phyloP scores from a whole-genome alignment of 106 monocot genomes.

The Dendrobium nobile region DNA sequence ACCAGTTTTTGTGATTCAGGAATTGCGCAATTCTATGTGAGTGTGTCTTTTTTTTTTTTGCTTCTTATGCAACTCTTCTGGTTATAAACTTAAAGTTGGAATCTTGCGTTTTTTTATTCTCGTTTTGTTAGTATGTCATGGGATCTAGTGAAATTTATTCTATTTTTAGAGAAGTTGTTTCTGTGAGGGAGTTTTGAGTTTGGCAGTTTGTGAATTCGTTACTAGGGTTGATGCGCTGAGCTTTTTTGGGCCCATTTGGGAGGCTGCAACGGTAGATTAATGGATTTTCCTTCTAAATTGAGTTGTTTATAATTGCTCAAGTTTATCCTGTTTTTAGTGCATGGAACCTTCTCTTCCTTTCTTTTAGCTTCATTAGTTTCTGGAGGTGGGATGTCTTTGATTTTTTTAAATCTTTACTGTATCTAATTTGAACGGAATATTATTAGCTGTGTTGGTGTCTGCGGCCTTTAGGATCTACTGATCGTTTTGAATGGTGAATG shows the following conservation, averaged over 20 bases:
- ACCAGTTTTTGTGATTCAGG: not conserved
- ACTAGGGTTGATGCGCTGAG: not conserved
- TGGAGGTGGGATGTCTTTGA: too few species aligned
- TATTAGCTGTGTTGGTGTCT: not conserved
- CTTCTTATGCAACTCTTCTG: not conserved
- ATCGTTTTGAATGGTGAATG: not conserved
- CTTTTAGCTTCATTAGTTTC: too few species aligned
- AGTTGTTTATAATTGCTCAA: not conserved
- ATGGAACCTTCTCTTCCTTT: too few species aligned
- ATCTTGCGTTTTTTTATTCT: not conserved
- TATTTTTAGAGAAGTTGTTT: not conserved
- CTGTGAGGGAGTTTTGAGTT: not conserved
- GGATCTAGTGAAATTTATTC: not conserved
- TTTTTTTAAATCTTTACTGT: too few species aligned
- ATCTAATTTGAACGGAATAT: too few species aligned
- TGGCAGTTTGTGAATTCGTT: not conserved
- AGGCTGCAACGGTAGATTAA: not conserved
- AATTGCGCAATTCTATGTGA: not conserved
- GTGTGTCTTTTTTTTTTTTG: not conserved
- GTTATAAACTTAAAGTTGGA: not conserved
- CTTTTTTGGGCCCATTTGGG: not conserved
- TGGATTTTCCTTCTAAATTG: not conserved
- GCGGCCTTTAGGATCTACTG: not conserved
- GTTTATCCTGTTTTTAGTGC: not conserved
- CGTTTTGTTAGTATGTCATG: not conserved